Evolutionary conservation across 169 alveolate genomes (phyloP).

Genomic region (Cryptosporidium ubiquitum): DNA sequence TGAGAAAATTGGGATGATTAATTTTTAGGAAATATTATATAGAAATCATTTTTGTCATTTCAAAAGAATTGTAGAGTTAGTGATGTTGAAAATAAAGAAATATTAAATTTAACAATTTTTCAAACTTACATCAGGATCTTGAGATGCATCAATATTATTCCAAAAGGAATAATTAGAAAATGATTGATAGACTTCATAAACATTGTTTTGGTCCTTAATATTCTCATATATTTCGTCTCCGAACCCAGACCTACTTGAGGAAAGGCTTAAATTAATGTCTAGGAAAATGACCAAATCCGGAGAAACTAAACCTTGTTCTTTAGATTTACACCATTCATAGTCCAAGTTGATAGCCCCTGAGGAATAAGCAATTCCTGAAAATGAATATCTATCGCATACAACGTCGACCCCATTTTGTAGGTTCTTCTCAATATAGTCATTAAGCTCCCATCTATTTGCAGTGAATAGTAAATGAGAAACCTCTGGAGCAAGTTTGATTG

Average conservation of each 20-base stretch:
- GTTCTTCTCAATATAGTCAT: conserved; percentile 81
- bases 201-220: conserved; percentile 80
- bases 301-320: conserved; percentile 83
- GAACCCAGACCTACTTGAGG: conserved; percentile 79
- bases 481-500: conserved; percentile 83
- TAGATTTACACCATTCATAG: conserved; percentile 85
- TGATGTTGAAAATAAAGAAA: too few species aligned
- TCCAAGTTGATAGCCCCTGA: conserved; percentile 88
- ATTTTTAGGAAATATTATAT: too few species aligned
- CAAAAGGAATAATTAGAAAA: conserved; percentile 75
- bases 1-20: neutral
- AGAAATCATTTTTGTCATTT: too few species aligned
- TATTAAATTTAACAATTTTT: neutral
- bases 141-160: conserved; percentile 53
- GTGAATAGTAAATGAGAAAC: conserved; percentile 93
- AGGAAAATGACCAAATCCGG: conserved; percentile 87
- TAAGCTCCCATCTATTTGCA: conserved; percentile 94
- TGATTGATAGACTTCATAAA: conserved; percentile 76
- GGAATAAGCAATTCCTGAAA: conserved; percentile 95
- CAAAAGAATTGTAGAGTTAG: neutral
- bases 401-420: conserved; percentile 86
- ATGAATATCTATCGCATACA: conserved; percentile 93
- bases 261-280: conserved; percentile 75
- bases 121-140: conserved; percentile 56
- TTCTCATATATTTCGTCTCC: conserved; percentile 89